phyloP scores from a whole-genome alignment of 768 basidiomycete genomes.

The Suillus alpinus region DNA sequence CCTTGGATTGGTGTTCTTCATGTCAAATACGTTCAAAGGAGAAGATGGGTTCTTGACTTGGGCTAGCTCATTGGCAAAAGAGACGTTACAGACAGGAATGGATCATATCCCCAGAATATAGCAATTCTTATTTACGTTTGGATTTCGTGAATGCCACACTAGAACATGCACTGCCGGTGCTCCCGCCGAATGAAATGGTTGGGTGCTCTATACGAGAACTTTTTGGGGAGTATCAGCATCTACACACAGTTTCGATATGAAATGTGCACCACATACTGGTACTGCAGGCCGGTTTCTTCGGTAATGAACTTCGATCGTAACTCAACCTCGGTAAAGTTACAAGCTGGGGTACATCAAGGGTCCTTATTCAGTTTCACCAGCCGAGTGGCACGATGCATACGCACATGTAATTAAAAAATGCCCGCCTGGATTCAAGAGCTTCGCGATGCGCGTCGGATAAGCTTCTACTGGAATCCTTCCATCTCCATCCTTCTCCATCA shows the following conservation, averaged over 20 bases:
- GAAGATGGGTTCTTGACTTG: slow-evolving; percentile 55
- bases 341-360: slow-evolving; percentile 43
- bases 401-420: slow-evolving; percentile 79
- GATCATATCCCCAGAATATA: slow-evolving; percentile 45
- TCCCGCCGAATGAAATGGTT: slow-evolving; percentile 77
- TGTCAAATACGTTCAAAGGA: slow-evolving; percentile 44
- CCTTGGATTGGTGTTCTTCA: slow-evolving; percentile 74
- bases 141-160: slow-evolving; percentile 67
- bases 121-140: background rate
- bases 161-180: slow-evolving; percentile 64
- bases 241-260: background rate
- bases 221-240: slow-evolving; percentile 1
- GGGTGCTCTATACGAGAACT: slow-evolving; percentile 75
- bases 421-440: slow-evolving; percentile 62
- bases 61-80: slow-evolving; percentile 65
- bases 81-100: slow-evolving; percentile 64
- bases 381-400: slow-evolving; percentile 20
- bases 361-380: background rate
- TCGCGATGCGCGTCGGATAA: slow-evolving; percentile 58
- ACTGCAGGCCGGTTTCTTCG: slow-evolving; percentile 47
- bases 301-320: slow-evolving; percentile 52
- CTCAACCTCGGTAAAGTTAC: slow-evolving; percentile 84
- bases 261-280: slow-evolving; percentile 50
- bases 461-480: slow-evolving; percentile 51
- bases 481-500: slow-evolving; percentile 55